These are phyloP conservation scores for Diplocarpon rosae DNA, from an alignment of 2,329 filamentous ascomycete genomes.

Conservation along the genomic window DNA sequence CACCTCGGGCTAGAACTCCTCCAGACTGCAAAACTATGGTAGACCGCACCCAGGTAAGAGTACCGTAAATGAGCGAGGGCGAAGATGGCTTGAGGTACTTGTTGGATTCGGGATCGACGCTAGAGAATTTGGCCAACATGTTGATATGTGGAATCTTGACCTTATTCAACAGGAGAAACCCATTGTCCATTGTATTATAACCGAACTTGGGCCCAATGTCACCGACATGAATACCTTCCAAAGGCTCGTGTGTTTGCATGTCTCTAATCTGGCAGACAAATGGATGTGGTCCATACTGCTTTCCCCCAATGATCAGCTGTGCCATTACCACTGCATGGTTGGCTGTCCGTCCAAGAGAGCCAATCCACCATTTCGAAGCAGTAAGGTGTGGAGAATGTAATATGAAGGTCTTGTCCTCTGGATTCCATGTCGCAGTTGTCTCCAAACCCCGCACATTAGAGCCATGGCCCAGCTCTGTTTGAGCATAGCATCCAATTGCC, in stretches of 20 bases:
- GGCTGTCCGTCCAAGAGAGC: conserved; percentile 62
- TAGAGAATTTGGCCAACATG: conserved; percentile 63
- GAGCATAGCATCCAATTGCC: conserved; percentile 69
- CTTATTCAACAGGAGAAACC: conserved; percentile 66
- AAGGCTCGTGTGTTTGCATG: conserved; percentile 55
- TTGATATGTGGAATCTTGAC: conserved; percentile 64
- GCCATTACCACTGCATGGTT: conserved; percentile 74
- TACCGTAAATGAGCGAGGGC: conserved; percentile 61
- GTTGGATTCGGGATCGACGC: conserved; percentile 55
- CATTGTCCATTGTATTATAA: conserved; percentile 65
- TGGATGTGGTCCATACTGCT: conserved; percentile 62
- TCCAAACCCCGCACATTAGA: conserved; percentile 57
- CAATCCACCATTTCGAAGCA: conserved; percentile 78
- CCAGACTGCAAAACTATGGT: conserved; percentile 66
- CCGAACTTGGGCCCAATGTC: conserved; percentile 75
- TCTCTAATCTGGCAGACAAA: conserved; percentile 69
- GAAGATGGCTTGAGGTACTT: conserved; percentile 57
- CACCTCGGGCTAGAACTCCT: conserved; percentile 59
- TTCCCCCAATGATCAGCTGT: conserved; percentile 58
- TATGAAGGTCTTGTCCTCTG: conserved; percentile 61
- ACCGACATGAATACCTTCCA: conserved; percentile 61
- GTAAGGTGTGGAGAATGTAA: conserved; percentile 65
- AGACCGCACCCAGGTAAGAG: conserved; percentile 63
- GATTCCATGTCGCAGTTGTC: conserved; percentile 50
- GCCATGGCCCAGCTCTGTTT: conserved; percentile 71